These are phyloP conservation scores for Phytophthora sojae DNA, from an alignment of 352 stramenopile species.

Conservation along the genomic window DNA sequence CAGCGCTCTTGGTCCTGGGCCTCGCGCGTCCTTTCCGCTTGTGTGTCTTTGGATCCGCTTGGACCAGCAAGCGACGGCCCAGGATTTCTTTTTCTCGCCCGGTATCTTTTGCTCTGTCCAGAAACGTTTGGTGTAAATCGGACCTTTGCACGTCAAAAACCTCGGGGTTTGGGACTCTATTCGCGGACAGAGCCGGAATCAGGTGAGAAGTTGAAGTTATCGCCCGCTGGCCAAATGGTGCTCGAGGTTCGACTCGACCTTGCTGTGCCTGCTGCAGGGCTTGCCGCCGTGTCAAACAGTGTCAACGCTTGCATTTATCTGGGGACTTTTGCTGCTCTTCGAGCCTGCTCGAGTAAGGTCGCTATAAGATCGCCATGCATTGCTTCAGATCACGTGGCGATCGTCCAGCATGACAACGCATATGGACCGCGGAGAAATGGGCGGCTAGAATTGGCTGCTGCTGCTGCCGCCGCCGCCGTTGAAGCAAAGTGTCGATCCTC, in stretches of 20 bases:
- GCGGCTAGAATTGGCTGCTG: neutral
- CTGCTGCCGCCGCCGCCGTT: neutral
- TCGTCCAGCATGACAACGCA: neutral
- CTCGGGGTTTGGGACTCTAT: neutral
- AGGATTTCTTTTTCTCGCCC: slow-evolving; percentile 21
- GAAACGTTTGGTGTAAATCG: too few relatives aligned
- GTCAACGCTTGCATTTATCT: neutral
- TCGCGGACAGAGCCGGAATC: neutral
- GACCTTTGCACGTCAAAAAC: too few relatives aligned
- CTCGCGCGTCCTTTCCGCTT: slow-evolving; percentile 23
- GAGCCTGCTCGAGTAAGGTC: too few relatives aligned
- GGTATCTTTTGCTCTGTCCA: slow-evolving; percentile 1
- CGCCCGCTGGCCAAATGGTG: neutral
- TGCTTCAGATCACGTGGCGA: neutral
- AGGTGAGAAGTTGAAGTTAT: neutral
- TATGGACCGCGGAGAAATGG: neutral
- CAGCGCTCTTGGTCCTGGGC: slow-evolving; percentile 19
- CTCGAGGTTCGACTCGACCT: too few relatives aligned
- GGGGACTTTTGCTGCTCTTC: too few relatives aligned
- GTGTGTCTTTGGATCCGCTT: slow-evolving; percentile 7
- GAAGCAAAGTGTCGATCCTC: neutral
- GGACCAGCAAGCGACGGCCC: slow-evolving; percentile 3
- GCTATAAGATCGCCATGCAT: neutral
- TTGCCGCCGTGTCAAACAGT: neutral
- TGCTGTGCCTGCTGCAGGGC: neutral